Evolutionary conservation across 176 grass and related monocot species (phyloP).

Genomic region (Carex pumila): DNA sequence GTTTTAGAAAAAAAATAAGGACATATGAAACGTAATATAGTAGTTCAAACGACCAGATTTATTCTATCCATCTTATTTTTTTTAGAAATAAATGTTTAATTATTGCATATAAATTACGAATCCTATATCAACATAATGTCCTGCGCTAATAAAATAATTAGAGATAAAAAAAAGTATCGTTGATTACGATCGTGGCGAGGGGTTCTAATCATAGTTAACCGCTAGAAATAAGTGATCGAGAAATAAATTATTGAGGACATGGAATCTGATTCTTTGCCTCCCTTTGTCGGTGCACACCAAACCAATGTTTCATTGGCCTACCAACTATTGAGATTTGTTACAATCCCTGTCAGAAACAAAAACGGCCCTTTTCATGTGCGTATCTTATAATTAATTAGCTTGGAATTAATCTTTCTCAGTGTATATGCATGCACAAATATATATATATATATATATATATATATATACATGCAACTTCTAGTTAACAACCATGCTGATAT

Average conservation of each 20-base stretch:
- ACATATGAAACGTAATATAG: background rate
- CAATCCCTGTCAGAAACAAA: background rate
- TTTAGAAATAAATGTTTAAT: background rate
- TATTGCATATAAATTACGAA: background rate
- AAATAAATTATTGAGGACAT: slow-evolving; percentile 2
- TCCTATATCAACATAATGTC: background rate
- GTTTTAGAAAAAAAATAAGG: background rate
- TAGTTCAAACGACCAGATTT: background rate
- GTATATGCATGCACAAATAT: background rate
- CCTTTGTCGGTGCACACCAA: slow-evolving; percentile 8
- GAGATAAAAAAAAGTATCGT: background rate
- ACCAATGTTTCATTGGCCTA: slow-evolving; percentile 9
- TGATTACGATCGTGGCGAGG: slow-evolving; percentile 14
- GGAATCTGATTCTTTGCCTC: slow-evolving; percentile 21
- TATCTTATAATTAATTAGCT: background rate
- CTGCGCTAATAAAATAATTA: background rate
- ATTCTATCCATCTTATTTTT: background rate
- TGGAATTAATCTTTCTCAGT: background rate
- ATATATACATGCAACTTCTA: background rate
- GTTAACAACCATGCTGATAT: background rate
- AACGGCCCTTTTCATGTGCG: background rate
- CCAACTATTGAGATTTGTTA: slow-evolving; percentile 11
- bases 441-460: background rate
- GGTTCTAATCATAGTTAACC: slow-evolving; percentile 16
- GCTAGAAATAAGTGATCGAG: background rate